Evolutionary conservation across 2,329 filamentous ascomycete genomes (phyloP).

Genomic region (Graphium sp.): DNA sequence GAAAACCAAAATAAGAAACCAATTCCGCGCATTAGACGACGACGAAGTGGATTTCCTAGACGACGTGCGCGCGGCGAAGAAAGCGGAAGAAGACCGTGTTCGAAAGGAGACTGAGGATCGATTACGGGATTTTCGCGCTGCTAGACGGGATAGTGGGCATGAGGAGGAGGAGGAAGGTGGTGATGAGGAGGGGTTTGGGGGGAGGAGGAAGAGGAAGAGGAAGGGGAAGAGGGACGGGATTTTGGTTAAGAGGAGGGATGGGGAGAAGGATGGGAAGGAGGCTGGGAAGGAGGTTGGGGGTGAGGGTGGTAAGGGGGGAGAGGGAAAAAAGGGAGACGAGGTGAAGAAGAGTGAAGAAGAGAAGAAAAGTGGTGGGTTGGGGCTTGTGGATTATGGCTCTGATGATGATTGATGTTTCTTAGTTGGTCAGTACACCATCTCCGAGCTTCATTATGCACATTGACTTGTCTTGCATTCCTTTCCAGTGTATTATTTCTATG

Average conservation of each 20-base stretch:
- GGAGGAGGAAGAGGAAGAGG: slow-evolving; percentile 18
- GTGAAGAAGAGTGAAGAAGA: slow-evolving; percentile 6
- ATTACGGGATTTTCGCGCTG: slow-evolving; percentile 35
- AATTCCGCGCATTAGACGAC: slow-evolving; percentile 62
- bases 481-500: too few relatives aligned
- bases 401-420: slow-evolving; percentile 35
- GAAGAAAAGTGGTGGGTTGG: slow-evolving; percentile 7
- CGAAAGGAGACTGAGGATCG: slow-evolving; percentile 39
- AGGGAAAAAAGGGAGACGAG: slow-evolving; percentile 6
- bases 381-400: slow-evolving; percentile 38
- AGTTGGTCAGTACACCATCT: too few relatives aligned
- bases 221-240: slow-evolving; percentile 18
- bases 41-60: slow-evolving; percentile 66
- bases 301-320: slow-evolving; percentile 6
- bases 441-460: too few relatives aligned
- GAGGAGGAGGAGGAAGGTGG: slow-evolving; percentile 13
- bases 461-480: too few relatives aligned
- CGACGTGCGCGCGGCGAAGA: slow-evolving; percentile 30
- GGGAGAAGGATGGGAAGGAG: slow-evolving; percentile 5
- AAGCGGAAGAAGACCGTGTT: slow-evolving; percentile 35
- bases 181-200: slow-evolving; percentile 8
- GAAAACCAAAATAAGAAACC: slow-evolving; percentile 51
- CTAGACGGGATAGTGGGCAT: slow-evolving; percentile 24
- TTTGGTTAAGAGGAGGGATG: slow-evolving; percentile 12
- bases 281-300: slow-evolving; percentile 3